Evolutionary conservation across 2,329 filamentous ascomycete genomes (phyloP).

Genomic region (Exophiala alcalophila): DNA sequence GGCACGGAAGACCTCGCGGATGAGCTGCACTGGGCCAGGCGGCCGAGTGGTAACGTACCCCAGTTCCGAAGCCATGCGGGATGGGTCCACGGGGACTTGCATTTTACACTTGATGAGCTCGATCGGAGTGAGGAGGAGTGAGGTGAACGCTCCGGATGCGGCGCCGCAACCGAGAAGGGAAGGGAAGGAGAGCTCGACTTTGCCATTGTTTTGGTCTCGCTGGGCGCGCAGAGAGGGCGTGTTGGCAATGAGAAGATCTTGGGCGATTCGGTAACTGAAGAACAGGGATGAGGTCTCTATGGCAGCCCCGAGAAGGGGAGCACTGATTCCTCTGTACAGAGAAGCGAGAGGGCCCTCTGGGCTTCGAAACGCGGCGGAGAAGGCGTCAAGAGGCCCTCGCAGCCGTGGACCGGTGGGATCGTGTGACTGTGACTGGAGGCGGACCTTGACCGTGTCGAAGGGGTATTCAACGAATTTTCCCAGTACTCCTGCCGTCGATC

Average conservation of each 20-base stretch:
- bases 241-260: constrained; percentile 62
- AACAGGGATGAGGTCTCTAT: constrained; percentile 91
- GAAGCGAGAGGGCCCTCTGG: constrained; percentile 70
- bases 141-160: constrained; percentile 83
- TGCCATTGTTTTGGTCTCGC: constrained; percentile 35
- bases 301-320: constrained; percentile 84
- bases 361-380: constrained; percentile 70
- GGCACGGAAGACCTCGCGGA: constrained; percentile 74
- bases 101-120: constrained; percentile 99
- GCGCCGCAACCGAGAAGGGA: constrained; percentile 78
- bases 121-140: constrained; percentile 86
- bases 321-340: constrained; percentile 88
- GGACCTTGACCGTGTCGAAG: constrained; percentile 97
- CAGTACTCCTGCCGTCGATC: constrained; percentile 79
- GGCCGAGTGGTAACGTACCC: constrained; percentile 46
- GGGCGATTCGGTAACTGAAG: constrained; percentile 74
- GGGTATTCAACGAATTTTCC: constrained; percentile 98
- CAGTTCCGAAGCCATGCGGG: constrained; percentile 31
- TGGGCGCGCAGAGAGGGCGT: constrained; percentile 48
- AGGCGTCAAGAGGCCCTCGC: constrained; percentile 84
- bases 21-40: constrained; percentile 64
- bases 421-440: constrained; percentile 91
- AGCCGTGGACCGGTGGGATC: constrained; percentile 51
- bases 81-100: constrained; percentile 62
- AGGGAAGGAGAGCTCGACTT: constrained; percentile 61